Percentiles rank a stretch among this genome's conserved stretches.
phyloP scores from a whole-genome alignment of 2,329 filamentous ascomycete genomes.

The Trichoderma simmonsii region DNA sequence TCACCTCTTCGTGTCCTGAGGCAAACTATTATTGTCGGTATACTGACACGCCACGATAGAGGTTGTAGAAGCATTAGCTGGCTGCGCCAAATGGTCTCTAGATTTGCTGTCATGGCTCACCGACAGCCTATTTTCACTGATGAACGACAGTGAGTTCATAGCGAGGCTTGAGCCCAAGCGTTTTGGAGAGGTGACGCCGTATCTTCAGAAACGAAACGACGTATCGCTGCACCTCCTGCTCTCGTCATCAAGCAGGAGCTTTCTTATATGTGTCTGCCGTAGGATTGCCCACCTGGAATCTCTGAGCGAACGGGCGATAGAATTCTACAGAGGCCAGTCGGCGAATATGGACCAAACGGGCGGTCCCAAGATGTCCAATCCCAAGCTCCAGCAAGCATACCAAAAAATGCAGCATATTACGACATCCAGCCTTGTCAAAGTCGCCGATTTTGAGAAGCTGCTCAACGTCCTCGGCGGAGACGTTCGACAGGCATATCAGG shows the following conservation, averaged over 20 bases:
- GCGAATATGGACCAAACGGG: constrained; percentile 40
- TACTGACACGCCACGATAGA: constrained; percentile 45
- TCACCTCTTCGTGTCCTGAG: neutral
- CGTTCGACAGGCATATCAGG: constrained; percentile 50
- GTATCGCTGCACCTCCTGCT: constrained; percentile 63
- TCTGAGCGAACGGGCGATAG: constrained; percentile 47
- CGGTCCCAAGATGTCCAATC: constrained; percentile 41
- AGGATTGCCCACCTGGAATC: constrained; percentile 57
- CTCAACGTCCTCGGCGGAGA: constrained; percentile 49
- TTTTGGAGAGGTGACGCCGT: constrained; percentile 47
- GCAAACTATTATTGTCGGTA: neutral
- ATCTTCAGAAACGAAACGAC: constrained; percentile 54
- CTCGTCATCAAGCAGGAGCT: constrained; percentile 69
- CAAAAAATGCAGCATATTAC: constrained; percentile 51
- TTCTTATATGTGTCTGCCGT: constrained; percentile 66
- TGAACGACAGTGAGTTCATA: constrained; percentile 51
- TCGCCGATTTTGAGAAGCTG: constrained; percentile 61
- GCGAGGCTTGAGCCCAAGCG: constrained; percentile 47
- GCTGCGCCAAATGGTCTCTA: constrained; percentile 75
- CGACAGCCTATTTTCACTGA: constrained; percentile 56
- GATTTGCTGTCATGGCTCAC: constrained; percentile 64
- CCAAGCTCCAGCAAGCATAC: constrained; percentile 56
- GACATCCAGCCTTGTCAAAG: constrained; percentile 52
- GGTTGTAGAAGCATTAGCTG: constrained; percentile 67
- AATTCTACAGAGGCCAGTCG: constrained; percentile 48